Percentiles rank a stretch among this genome's conserved stretches.
These are phyloP conservation scores for Metarhizium album DNA, from an alignment of 2,329 filamentous ascomycete genomes.

Conservation along the genomic window DNA sequence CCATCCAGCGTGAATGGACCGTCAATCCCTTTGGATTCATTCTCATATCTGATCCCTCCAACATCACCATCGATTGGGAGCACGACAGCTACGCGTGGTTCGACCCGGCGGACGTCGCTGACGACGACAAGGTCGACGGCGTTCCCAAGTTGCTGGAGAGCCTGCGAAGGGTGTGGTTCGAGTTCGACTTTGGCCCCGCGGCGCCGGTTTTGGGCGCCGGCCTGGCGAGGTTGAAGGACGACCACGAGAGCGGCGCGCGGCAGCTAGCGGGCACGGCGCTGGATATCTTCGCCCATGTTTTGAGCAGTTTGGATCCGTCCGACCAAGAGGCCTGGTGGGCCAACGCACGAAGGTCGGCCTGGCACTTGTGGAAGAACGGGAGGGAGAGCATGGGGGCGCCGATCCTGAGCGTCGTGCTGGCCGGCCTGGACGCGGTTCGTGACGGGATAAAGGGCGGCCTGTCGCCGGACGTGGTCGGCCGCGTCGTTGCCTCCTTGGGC, in stretches of 20 bases:
- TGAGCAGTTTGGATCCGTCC: slow-evolving; percentile 21
- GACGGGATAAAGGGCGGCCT: slow-evolving; percentile 9
- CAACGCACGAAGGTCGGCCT: slow-evolving; percentile 42
- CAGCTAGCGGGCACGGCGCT: slow-evolving; percentile 47
- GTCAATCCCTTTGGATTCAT: slow-evolving; percentile 52
- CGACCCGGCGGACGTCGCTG: slow-evolving; percentile 36
- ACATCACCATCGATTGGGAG: slow-evolving; percentile 50
- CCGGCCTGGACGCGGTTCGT: slow-evolving; percentile 31
- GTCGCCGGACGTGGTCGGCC: slow-evolving; percentile 5
- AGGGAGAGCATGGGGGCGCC: slow-evolving; percentile 56
- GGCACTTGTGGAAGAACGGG: slow-evolving; percentile 55
- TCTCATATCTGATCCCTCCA: slow-evolving; percentile 32
- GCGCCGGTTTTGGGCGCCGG: slow-evolving; percentile 34
- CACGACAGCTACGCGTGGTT: slow-evolving; percentile 49
- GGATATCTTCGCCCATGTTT: slow-evolving; percentile 34
- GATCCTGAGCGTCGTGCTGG: slow-evolving; percentile 39
- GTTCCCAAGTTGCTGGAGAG: slow-evolving; percentile 50
- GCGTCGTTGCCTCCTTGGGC: slow-evolving; percentile 12
- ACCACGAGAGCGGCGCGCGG: slow-evolving; percentile 49
- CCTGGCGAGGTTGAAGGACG: slow-evolving; percentile 37
- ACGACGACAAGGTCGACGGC: slow-evolving; percentile 26
- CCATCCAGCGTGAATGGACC: slow-evolving; percentile 46
- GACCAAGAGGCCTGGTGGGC: slow-evolving; percentile 39
- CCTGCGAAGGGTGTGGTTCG: slow-evolving; percentile 48
- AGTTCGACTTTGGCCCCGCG: slow-evolving; percentile 38